Base-by-base conservation (phyloP, 169 alveolate species). In the Plasmodium vivax region DNA sequence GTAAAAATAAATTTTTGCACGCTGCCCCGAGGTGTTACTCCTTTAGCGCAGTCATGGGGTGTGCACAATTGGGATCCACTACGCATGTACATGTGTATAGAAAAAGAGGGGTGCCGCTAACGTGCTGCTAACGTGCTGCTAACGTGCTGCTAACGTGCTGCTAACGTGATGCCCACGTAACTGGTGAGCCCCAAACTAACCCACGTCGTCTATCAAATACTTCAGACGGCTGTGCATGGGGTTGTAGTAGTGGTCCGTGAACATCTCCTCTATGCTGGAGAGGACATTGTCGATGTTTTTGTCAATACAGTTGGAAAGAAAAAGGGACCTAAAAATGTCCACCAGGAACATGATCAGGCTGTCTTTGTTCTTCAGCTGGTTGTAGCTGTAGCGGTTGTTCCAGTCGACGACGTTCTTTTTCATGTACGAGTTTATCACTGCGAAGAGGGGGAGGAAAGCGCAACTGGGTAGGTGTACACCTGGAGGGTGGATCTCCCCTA, bases 131-230 rank as follows among this genome's bases (percentile, higher is more conserved):
- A n/a, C n/a, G n/a, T n/a, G n/a, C n/a, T n/a, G n/a, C n/a, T n/a
- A n/a, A n/a, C n/a, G n/a, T n/a, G n/a, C n/a, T n/a, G n/a, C n/a
- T n/a, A n/a, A n/a, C n/a, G n/a, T n/a, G n/a, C n/a, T n/a, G n/a
- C n/a, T n/a, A n/a, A n/a, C n/a, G n/a, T n/a, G n/a, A n/a, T n/a
- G n/a, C n/a, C n/a, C n/a, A n/a, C n/a, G n/a, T n/a, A n/a, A n/a
- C n/a, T n/a, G n/a, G n/a, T n/a, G 62, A 51, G 19, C 23, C 23
- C 7, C 14, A 43, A 23, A 84, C 93, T 84, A 84, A 84, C 93
- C 93, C 51, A 84, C 93, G 79, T 84, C 93, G 23, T 84, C 93
- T 84, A 84, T 84, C 62, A 84, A 84, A 72, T 84, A 84, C 41
- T 84, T 84, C 83, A 84, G 36, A 45, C 93, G 47, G 83, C 93